A percentile compares a stretch with the other conserved stretches of the same genome.
Conservation (phyloP, 306 rosid genomes). For the Mimosa pudica region DNA sequence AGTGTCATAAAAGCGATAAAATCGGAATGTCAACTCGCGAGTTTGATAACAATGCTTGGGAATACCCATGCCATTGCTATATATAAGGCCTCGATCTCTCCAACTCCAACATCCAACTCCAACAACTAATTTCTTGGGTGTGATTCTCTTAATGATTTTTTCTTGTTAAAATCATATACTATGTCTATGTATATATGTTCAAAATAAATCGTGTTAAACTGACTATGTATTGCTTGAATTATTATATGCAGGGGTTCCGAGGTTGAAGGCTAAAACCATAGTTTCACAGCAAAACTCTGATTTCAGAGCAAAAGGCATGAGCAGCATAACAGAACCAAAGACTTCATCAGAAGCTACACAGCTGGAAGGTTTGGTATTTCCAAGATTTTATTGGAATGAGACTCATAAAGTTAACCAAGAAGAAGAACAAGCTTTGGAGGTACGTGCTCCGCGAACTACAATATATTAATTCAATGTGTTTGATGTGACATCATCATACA, state of each 20-base stretch:
- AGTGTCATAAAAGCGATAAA: no score
- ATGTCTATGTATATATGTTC: background rate
- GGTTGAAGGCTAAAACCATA: background rate
- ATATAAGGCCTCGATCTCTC: no score
- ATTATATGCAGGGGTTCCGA: background rate
- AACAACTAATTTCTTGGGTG: no score
- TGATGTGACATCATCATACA: background rate
- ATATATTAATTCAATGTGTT: background rate
- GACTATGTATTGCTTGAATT: background rate
- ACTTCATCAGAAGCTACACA: background rate
- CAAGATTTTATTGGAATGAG: background rate
- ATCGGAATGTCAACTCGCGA: no score
- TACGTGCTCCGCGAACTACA: background rate
- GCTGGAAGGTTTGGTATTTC: background rate
- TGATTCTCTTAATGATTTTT: no score
- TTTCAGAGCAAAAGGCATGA: background rate
- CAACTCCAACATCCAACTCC: no score
- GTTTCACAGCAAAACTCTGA: background rate
- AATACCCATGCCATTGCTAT: no score
- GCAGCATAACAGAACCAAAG: background rate
- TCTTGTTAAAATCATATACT: no score
- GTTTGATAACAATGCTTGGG: no score
- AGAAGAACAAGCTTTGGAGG: background rate
- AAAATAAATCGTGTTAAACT: background rate
- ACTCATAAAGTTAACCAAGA: background rate